These are phyloP conservation scores for Leptographium galeiforme DNA, from an alignment of 2,329 filamentous ascomycete species.

Conservation along the genomic window DNA sequence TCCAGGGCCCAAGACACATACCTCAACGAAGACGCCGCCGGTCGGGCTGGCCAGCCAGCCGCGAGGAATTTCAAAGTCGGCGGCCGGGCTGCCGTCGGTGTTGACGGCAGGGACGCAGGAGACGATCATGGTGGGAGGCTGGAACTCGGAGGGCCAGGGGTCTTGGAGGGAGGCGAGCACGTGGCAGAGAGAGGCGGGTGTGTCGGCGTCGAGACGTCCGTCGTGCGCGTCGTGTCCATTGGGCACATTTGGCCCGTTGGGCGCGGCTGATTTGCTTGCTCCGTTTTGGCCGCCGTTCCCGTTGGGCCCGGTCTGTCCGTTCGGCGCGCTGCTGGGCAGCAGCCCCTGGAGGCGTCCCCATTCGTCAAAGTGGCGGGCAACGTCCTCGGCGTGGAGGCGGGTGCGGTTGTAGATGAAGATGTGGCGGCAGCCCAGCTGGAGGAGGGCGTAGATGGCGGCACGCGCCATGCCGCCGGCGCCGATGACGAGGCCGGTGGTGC, in stretches of 20 bases:
- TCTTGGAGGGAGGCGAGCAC: slow-evolving; percentile 45
- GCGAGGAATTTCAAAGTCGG: slow-evolving; percentile 55
- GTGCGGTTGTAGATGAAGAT: slow-evolving; percentile 63
- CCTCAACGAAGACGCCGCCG: slow-evolving; percentile 60
- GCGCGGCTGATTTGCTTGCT: too few species aligned
- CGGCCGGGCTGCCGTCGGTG: slow-evolving; percentile 43
- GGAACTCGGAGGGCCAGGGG: slow-evolving; percentile 48
- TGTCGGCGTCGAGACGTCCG: not conserved
- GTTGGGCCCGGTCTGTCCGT: not conserved
- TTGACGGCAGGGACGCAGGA: slow-evolving; percentile 58
- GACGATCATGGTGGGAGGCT: slow-evolving; percentile 55
- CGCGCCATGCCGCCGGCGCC: slow-evolving; percentile 60
- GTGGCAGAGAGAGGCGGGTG: slow-evolving; percentile 25
- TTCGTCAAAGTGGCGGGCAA: slow-evolving; percentile 55
- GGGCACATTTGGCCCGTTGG: not conserved
- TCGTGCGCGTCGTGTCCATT: not conserved
- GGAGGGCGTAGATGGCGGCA: slow-evolving; percentile 59
- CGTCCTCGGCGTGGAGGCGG: slow-evolving; percentile 40
- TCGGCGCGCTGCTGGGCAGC: not conserved
- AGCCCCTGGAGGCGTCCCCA: slow-evolving; percentile 25
- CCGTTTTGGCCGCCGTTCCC: not conserved
- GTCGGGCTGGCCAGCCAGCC: slow-evolving; percentile 59
- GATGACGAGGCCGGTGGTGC: slow-evolving; percentile 42
- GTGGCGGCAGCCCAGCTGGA: slow-evolving; percentile 58
- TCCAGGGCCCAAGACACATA: slow-evolving; percentile 7